Evolutionary conservation across 441 rosid species (phyloP).

Genomic region (Brassica hybrid): DNA sequence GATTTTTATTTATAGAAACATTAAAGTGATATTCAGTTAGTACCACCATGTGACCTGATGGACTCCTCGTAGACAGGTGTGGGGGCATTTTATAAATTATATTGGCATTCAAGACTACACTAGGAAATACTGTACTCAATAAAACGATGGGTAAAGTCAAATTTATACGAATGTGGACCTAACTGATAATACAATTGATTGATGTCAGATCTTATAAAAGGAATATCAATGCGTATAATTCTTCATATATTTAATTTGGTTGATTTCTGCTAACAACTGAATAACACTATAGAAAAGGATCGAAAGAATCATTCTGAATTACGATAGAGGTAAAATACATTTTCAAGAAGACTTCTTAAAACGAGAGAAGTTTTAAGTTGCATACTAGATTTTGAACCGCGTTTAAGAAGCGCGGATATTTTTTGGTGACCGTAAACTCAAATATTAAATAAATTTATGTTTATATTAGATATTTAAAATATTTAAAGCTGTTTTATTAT

Average conservation of each 20-base stretch:
- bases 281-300: background rate
- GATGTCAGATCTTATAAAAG: background rate
- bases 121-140: too few relatives aligned
- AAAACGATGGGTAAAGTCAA: constrained; percentile 32
- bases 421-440: too few relatives aligned
- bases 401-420: too few relatives aligned
- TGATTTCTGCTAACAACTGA: background rate
- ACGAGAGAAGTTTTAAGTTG: background rate
- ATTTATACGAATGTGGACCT: constrained; percentile 32
- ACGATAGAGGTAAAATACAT: background rate
- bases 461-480: too few relatives aligned
- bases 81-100: constrained; percentile 36
- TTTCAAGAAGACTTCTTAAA: background rate
- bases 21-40: constrained; percentile 29
- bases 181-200: constrained; percentile 2
- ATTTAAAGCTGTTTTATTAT: too few relatives aligned
- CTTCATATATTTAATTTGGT: background rate
- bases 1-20: constrained; percentile 18
- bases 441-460: too few relatives aligned
- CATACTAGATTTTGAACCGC: background rate
- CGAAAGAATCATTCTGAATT: background rate
- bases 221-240: constrained; percentile 1
- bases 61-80: constrained; percentile 37
- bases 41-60: constrained; percentile 39
- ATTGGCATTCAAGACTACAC: constrained; percentile 12